Percentiles rank a stretch among this genome's conserved stretches.
Evolutionary conservation across 176 grass and related monocot species (phyloP).

Genomic region (Musa schizocarpa): DNA sequence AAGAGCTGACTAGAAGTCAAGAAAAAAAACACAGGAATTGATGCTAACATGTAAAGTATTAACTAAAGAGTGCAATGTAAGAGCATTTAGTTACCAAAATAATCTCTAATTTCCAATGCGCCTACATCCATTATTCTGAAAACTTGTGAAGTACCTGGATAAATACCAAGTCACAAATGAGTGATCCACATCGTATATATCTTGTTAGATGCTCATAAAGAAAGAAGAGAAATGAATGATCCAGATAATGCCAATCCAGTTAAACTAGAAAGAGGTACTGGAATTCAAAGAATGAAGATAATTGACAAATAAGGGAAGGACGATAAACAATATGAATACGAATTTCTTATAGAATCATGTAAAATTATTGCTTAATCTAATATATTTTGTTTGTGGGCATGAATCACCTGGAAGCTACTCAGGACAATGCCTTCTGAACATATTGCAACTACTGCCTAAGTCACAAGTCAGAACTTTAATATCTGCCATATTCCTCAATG

Average conservation of each 20-base stretch:
- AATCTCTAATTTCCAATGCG: slow-evolving; percentile 64
- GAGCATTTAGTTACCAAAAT: slow-evolving; percentile 38
- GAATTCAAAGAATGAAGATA: no score
- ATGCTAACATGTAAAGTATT: neutral
- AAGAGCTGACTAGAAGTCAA: neutral
- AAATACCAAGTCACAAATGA: neutral
- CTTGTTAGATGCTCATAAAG: neutral
- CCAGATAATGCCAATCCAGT: no score
- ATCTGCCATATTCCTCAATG: no score
- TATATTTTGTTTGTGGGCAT: neutral
- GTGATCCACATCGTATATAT: neutral
- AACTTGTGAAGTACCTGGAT: slow-evolving; percentile 51
- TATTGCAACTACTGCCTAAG: no score
- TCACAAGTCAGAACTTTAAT: no score
- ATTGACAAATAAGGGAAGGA: no score
- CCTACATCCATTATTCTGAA: slow-evolving; percentile 63
- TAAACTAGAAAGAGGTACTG: no score
- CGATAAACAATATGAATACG: no score
- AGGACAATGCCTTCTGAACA: no score
- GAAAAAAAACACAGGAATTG: neutral
- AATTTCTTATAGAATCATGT: neutral
- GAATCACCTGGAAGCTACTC: no score
- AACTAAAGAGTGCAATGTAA: neutral
- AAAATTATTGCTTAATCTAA: neutral
- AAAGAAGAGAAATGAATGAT: no score